These are phyloP conservation scores for Abrus precatorius DNA, from an alignment of 306 rosid species.

Conservation along the genomic window DNA sequence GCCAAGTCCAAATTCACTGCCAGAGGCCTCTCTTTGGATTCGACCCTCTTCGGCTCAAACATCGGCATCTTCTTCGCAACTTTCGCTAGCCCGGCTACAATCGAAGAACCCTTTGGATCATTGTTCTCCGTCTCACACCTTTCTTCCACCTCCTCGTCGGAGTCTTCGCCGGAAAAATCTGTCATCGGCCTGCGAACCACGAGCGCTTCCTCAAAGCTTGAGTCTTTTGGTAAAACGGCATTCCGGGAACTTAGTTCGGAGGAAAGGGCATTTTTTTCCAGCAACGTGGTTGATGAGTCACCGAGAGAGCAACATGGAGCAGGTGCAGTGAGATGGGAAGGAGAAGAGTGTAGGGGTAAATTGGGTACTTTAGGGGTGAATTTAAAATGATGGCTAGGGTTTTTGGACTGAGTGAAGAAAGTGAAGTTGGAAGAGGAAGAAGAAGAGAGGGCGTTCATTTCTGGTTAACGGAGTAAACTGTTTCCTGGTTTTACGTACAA, in stretches of 20 bases:
- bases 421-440: slow-evolving; percentile 63
- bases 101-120: slow-evolving; percentile 41
- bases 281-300: slow-evolving; percentile 59
- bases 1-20: slow-evolving; percentile 89
- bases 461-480: slow-evolving; percentile 58
- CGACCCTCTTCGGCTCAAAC: slow-evolving; percentile 77
- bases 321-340: slow-evolving; percentile 45
- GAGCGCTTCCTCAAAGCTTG: slow-evolving; percentile 48
- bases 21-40: slow-evolving; percentile 66
- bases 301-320: slow-evolving; percentile 61
- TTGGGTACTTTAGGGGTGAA: slow-evolving; percentile 59
- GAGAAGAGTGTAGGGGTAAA: slow-evolving; percentile 58
- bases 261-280: slow-evolving; percentile 48
- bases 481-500: slow-evolving; percentile 36
- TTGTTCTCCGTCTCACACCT: slow-evolving; percentile 36
- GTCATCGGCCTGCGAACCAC: slow-evolving; percentile 86
- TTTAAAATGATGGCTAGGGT: slow-evolving; percentile 53
- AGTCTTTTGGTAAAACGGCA: slow-evolving; percentile 24
- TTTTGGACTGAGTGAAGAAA: slow-evolving; percentile 69
- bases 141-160: slow-evolving; percentile 50
- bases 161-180: slow-evolving; percentile 56
- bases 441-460: slow-evolving; percentile 65
- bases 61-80: slow-evolving; percentile 87
- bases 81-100: slow-evolving; percentile 64
- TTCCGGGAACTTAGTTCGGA: slow-evolving; percentile 35